These are phyloP conservation scores for Cladosporium sp. DNA, from an alignment of 2,329 filamentous ascomycete genomes.

Conservation along the genomic window DNA sequence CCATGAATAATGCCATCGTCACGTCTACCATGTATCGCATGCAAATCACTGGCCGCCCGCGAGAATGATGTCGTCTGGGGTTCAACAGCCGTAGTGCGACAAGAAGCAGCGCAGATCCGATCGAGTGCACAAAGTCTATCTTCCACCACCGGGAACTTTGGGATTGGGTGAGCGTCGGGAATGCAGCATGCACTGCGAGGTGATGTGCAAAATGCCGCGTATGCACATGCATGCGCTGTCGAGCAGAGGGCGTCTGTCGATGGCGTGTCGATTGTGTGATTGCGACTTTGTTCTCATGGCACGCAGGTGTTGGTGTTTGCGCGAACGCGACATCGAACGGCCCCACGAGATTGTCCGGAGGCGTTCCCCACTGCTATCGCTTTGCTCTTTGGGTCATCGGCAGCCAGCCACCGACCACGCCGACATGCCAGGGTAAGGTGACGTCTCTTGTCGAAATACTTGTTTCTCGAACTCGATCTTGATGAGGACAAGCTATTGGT, in stretches of 20 bases:
- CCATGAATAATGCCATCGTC: background rate
- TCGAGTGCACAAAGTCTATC: background rate
- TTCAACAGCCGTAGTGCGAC: background rate
- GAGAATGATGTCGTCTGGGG: background rate
- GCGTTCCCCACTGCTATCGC: background rate
- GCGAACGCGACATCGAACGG: background rate
- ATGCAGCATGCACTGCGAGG: background rate
- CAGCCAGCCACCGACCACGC: background rate
- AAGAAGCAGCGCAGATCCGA: background rate
- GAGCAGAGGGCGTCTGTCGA: too few relatives aligned
- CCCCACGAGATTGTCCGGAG: constrained; percentile 11
- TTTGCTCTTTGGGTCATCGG: too few relatives aligned
- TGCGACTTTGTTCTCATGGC: background rate
- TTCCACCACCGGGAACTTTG: background rate
- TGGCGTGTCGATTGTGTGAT: too few relatives aligned
- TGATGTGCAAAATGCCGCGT: background rate
- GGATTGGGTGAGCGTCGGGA: background rate
- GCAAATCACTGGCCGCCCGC: background rate
- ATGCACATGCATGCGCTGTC: constrained; percentile 4
- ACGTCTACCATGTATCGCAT: background rate
- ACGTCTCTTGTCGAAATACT: too few relatives aligned
- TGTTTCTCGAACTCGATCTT: too few relatives aligned
- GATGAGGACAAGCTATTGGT: too few relatives aligned
- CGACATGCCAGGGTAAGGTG: background rate
- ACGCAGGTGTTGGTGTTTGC: background rate